Evolutionary conservation across 2,329 filamentous ascomycete genomes (phyloP), one percentile per base, ranked within the genome.

Genomic region (Plectosphaerella plurivora): DNA sequence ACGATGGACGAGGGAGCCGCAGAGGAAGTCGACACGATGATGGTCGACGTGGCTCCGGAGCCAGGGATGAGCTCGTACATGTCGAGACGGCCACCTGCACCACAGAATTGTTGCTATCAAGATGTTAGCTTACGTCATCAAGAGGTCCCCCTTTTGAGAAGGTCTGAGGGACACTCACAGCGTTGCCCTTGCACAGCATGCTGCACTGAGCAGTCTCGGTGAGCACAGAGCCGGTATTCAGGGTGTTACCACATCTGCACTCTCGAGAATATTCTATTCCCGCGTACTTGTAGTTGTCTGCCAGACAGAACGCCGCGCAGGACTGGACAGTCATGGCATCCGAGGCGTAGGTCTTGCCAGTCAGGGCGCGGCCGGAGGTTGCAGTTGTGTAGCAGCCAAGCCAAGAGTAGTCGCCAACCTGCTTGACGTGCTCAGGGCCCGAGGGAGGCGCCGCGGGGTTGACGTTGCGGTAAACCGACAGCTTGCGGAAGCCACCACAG

Each of bases 211-310:
- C 25, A 3, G 56, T 36, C 11, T 53, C 50, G 22, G 54, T 50
- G 7, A 57, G 53, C 2, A 56, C 48, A 1, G 58, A 59, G 9
- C 58, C 58, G 2, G 51, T 48, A 7, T 47, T 56, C n/a, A 54
- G 52, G 10, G 53, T 28, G 37, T 60, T 58, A n/a, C 61, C 61
- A 39, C 60, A 63, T 50, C 55, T 61, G 54, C 63, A 65, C 50
- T 65, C 63, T n/a, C 61, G 53, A 5, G 51, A 58, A 35, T 65
- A 65, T 47, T 65, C 63, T 5, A 65, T 33, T 42, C 61, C 63
- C 51, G 62, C 60, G 41, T 55, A 57, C 11, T 51, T 48, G 51
- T 50, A 58, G 39, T 55, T 57, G n/a, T 49, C 57, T 3, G 55
- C 36, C 5, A 42, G 56, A 22, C 60, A 64, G 52, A 63, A 63